Evolutionary conservation across 805 yeast species (phyloP).

Genomic region (Tetrapisispora iriomotensis): DNA sequence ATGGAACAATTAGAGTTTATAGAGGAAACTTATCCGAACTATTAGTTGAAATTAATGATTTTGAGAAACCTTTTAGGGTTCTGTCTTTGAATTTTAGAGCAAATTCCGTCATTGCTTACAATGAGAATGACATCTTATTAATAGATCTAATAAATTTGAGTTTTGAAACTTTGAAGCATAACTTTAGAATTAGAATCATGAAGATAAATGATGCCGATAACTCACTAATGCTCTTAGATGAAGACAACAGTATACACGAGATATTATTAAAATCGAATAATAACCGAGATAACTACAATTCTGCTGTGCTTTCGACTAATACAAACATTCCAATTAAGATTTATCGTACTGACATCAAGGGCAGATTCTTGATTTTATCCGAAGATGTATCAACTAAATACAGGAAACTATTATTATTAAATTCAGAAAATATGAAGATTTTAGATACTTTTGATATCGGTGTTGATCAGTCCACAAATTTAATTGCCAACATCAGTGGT

Average conservation of each 20-base stretch:
- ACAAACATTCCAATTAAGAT: neutral
- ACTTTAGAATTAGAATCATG: no score
- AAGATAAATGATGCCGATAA: no score
- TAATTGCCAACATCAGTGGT: no score
- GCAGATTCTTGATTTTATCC: neutral
- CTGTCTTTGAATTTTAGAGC: neutral
- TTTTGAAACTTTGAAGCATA: no score
- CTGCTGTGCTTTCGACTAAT: neutral
- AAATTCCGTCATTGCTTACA: neutral
- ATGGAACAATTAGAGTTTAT: neutral
- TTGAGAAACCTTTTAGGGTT: neutral
- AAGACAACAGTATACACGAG: no score
- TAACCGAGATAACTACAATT: neutral
- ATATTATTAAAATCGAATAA: no score
- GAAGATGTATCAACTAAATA: neutral
- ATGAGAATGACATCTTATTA: no score
- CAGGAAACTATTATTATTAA: neutral
- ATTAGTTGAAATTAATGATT: neutral
- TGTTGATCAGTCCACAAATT: no score
- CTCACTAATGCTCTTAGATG: no score
- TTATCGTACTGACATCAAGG: neutral
- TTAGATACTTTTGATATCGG: neutral
- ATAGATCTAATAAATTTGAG: no score
- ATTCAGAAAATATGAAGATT: neutral
- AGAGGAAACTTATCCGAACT: neutral